A percentile compares a stretch with the other conserved stretches of the same genome.
Conservation (phyloP, 805 yeast genomes). For the Candida stauntonica region DNA sequence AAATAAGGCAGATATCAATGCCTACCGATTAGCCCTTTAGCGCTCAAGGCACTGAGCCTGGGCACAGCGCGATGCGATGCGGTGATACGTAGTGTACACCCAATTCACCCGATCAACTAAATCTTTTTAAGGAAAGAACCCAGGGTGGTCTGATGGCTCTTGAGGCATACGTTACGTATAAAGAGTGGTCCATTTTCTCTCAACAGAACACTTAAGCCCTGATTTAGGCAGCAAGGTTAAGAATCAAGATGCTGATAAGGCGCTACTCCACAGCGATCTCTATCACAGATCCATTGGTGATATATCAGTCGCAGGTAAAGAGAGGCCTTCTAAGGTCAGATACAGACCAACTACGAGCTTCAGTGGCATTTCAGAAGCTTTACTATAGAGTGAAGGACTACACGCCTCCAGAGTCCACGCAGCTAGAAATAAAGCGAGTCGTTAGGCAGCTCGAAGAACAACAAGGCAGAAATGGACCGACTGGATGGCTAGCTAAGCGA, state of each 20-base stretch:
- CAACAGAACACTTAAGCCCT: no score
- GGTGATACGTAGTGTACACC: no score
- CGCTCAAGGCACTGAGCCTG: no score
- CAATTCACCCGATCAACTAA: no score
- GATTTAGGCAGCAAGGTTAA: no score
- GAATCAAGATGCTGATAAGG: constrained; percentile 1
- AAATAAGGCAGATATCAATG: no score
- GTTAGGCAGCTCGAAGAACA: constrained; percentile 10
- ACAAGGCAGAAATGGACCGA: background rate
- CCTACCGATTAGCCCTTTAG: no score
- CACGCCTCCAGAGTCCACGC: constrained; percentile 33
- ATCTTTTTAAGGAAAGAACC: no score
- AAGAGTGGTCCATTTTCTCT: no score
- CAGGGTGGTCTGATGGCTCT: no score
- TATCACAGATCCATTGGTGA: constrained; percentile 58
- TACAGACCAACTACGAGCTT: constrained; percentile 56
- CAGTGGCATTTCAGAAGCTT: constrained; percentile 56
- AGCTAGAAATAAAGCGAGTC: constrained; percentile 7
- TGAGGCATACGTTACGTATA: no score
- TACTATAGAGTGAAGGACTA: constrained; percentile 58
- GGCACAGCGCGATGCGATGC: no score
- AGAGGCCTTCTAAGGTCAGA: constrained; percentile 52
- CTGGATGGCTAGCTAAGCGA: background rate
- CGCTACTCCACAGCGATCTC: constrained; percentile 28
- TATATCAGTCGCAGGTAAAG: constrained; percentile 50